Percentiles rank a stretch among this genome's conserved stretches.
These are phyloP conservation scores for Coccomyxa sp. DNA, from an alignment of 139 green algal genomes.

Conservation along the genomic window DNA sequence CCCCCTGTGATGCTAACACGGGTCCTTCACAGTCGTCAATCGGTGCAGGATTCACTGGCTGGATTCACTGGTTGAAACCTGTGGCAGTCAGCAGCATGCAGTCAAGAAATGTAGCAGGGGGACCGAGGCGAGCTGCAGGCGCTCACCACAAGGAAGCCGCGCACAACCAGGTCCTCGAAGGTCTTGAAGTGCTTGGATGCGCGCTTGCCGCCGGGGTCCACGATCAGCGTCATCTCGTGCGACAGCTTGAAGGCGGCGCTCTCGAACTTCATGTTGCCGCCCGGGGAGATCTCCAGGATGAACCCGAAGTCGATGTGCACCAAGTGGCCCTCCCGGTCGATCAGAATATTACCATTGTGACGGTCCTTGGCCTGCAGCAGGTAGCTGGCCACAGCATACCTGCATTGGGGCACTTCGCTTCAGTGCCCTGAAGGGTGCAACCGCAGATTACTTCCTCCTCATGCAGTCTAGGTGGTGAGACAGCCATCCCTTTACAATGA, in stretches of 20 bases:
- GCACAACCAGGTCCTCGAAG: conserved; percentile 60
- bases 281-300: conserved; percentile 84
- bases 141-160: conserved; percentile 83
- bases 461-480: background rate
- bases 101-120: too few species aligned
- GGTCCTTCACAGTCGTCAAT: too few species aligned
- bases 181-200: conserved; percentile 32
- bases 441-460: too few species aligned
- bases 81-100: background rate
- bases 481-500: too few species aligned
- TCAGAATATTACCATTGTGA: conserved; percentile 98
- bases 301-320: conserved; percentile 99
- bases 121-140: too few species aligned
- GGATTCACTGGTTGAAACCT: too few species aligned
- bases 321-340: conserved; percentile 86
- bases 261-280: conserved; percentile 89
- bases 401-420: too few species aligned
- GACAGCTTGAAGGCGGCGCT: conserved; percentile 96
- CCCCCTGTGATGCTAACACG: too few species aligned
- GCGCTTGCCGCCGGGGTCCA: conserved; percentile 72
- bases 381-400: conserved; percentile 86
- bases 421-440: too few species aligned
- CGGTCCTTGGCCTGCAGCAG: conserved; percentile 93
- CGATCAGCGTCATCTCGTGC: conserved; percentile 94
- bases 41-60: too few species aligned